Evolutionary conservation across 352 stramenopile genomes (phyloP).

Genomic region (Pythium dissimile): DNA sequence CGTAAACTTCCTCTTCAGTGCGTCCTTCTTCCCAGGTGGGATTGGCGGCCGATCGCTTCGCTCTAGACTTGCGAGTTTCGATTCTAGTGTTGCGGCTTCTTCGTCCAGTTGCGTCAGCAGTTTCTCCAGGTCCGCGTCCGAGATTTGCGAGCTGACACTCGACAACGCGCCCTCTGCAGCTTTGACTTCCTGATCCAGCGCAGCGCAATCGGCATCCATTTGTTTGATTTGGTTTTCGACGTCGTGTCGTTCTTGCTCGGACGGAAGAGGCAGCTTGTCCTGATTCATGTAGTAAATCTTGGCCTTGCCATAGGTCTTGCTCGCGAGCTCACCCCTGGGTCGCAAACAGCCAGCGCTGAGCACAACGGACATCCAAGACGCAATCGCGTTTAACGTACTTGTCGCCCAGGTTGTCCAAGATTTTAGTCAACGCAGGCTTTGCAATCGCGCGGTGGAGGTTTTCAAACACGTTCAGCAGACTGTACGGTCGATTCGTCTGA

Average conservation of each 20-base stretch:
- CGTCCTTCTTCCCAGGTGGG: slow-evolving; percentile 57
- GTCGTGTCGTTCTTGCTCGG: slow-evolving; percentile 32
- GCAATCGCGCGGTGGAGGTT: slow-evolving; percentile 75
- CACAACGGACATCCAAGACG: neutral
- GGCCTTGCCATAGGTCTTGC: slow-evolving; percentile 78
- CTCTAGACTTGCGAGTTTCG: slow-evolving; percentile 51
- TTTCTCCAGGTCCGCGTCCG: slow-evolving; percentile 54
- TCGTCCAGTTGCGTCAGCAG: slow-evolving; percentile 42
- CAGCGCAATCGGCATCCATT: slow-evolving; percentile 38
- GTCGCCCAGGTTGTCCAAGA: slow-evolving; percentile 64
- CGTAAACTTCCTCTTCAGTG: slow-evolving; percentile 61
- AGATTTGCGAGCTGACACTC: slow-evolving; percentile 58
- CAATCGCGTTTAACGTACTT: slow-evolving; percentile 19
- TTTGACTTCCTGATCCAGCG: slow-evolving; percentile 58
- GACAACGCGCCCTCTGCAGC: slow-evolving; percentile 38
- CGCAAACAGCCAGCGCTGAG: neutral
- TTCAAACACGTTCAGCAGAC: slow-evolving; percentile 82
- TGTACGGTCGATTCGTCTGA: slow-evolving; percentile 82
- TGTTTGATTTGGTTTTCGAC: slow-evolving; percentile 56
- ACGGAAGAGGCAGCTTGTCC: slow-evolving; percentile 55
- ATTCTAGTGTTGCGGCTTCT: slow-evolving; percentile 32
- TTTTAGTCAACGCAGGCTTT: slow-evolving; percentile 70
- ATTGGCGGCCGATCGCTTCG: slow-evolving; percentile 35
- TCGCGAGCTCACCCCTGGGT: slow-evolving; percentile 41
- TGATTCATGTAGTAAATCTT: slow-evolving; percentile 87